Conservation (phyloP, 2,329 filamentous ascomycete species). For the Pseudonectria buxi region DNA sequence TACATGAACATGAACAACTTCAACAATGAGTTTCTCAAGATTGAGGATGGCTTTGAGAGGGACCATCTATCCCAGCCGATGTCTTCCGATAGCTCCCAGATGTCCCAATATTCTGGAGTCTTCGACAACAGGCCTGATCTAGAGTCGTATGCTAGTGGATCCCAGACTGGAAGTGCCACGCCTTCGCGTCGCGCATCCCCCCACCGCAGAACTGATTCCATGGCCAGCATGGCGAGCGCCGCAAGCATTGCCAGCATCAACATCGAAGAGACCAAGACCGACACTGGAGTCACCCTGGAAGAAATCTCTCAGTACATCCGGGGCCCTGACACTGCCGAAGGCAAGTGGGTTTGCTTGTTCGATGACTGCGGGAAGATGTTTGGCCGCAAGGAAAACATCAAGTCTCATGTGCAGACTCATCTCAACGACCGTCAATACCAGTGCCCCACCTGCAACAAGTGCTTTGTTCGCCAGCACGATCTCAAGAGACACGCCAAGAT, state of each 20-base stretch:
- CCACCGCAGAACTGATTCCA: slow-evolving; percentile 53
- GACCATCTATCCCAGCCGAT: slow-evolving; percentile 42
- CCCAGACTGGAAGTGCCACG: slow-evolving; percentile 12
- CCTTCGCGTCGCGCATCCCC: slow-evolving; percentile 21
- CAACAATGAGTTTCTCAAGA: slow-evolving; percentile 37
- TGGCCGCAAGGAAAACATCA: slow-evolving; percentile 97
- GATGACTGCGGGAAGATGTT: slow-evolving; percentile 82
- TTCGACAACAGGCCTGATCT: slow-evolving; percentile 40
- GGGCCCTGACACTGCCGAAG: slow-evolving; percentile 64
- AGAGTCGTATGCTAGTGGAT: slow-evolving; percentile 20
- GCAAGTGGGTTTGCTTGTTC: slow-evolving; percentile 72
- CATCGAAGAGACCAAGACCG: slow-evolving; percentile 58
- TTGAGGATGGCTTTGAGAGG: slow-evolving; percentile 28
- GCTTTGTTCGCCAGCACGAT: slow-evolving; percentile 95
- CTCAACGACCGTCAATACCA: slow-evolving; percentile 92
- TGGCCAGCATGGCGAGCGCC: slow-evolving; percentile 51
- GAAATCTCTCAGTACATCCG: slow-evolving; percentile 72
- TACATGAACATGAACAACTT: slow-evolving; percentile 50
- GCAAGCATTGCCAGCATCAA: slow-evolving; percentile 56
- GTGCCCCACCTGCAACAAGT: slow-evolving; percentile 88
- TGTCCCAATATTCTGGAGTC: slow-evolving; percentile 34
- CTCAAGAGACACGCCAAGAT: slow-evolving; percentile 97
- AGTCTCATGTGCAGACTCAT: slow-evolving; percentile 96
- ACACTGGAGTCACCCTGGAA: slow-evolving; percentile 81
- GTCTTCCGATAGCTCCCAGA: slow-evolving; percentile 45